Base-by-base conservation (phyloP, 441 rosid species). In the Mallotus repandus region DNA sequence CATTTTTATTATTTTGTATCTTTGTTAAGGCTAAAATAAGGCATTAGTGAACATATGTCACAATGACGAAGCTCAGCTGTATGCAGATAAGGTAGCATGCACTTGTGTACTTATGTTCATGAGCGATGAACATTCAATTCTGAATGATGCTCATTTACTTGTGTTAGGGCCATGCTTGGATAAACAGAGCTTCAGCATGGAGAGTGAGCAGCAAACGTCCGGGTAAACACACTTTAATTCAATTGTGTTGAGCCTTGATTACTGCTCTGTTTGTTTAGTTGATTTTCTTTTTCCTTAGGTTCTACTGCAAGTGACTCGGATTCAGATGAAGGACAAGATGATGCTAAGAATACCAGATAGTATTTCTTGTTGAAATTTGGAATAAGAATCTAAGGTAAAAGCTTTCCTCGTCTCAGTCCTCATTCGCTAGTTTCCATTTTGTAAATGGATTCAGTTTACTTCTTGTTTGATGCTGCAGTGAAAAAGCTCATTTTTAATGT, bases 261-360 rank as follows among this genome's bases (percentile, higher is more conserved):
- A 25, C 67, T 22, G 56, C 25, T 63, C 49, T 45, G 67, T 72
- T 75, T 48, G 48, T 55, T 67, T 52, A 74, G 9, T 57, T 43
- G 58, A 35, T 53, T 25, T 57, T 65, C 29, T 16, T 35, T n/a
- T 54, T 73, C 76, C 43, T 22, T 78, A 89, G 94, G 98, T 73
- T 91, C 86, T 67, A 83, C 86, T 78, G 90, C 86, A 63, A 91
- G 91, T 48, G 98, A 91, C 75, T 89, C 96, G 2, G 92, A 88
- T 75, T 89, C 95, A 0, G 89, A 86, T 49, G 83, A 85, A 38
- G 69, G 58, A 52, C 83, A 82, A 76, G 84, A 19, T 19, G 80
- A 78, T 25, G 48, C 74, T 52, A 68, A 62, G 74, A 70, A 79
- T 18, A 25, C 48, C 41, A 57, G 57, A 66, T 72, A 15, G 74